phyloP scores from a whole-genome alignment of 805 yeast species.

The Teunomyces atbi region DNA sequence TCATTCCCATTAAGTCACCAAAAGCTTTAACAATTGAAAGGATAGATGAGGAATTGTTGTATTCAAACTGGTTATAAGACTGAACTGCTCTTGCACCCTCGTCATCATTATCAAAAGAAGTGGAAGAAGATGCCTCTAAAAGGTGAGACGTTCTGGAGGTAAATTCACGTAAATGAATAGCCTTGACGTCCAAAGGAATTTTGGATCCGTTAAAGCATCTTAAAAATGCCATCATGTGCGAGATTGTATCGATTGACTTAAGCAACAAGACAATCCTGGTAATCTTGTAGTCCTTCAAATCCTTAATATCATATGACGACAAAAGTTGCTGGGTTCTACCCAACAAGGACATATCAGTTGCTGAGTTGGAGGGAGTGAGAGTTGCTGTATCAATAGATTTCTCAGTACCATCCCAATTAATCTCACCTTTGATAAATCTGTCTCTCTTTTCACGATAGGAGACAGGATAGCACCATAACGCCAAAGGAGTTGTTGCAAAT shows the following conservation, averaged over 20 bases:
- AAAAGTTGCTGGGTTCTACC: slow-evolving; percentile 4
- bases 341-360: neutral
- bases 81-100: slow-evolving; percentile 5
- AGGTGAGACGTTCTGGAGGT: slow-evolving; percentile 70
- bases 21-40: slow-evolving; percentile 35
- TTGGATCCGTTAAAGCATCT: slow-evolving; percentile 21
- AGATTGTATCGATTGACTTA: slow-evolving; percentile 30
- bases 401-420: slow-evolving; percentile 25
- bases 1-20: slow-evolving; percentile 29
- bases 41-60: slow-evolving; percentile 29
- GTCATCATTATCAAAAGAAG: slow-evolving; percentile 20
- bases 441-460: slow-evolving; percentile 54
- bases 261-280: slow-evolving; percentile 28
- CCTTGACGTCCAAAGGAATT: slow-evolving; percentile 38
- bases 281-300: slow-evolving; percentile 19
- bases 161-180: slow-evolving; percentile 55
- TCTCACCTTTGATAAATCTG: slow-evolving; percentile 23
- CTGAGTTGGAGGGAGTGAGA: slow-evolving; percentile 1
- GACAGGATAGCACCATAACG: slow-evolving; percentile 60
- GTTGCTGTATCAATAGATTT: slow-evolving; percentile 6
- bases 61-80: slow-evolving; percentile 22
- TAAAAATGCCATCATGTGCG: slow-evolving; percentile 33
- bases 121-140: slow-evolving; percentile 54
- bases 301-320: slow-evolving; percentile 10
- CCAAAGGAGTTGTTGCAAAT: slow-evolving; percentile 75